Evolutionary conservation across 106 monocot genomes (phyloP), one percentile per base, ranked within the genome.

Genomic region (Dioscorea dumetorum): DNA sequence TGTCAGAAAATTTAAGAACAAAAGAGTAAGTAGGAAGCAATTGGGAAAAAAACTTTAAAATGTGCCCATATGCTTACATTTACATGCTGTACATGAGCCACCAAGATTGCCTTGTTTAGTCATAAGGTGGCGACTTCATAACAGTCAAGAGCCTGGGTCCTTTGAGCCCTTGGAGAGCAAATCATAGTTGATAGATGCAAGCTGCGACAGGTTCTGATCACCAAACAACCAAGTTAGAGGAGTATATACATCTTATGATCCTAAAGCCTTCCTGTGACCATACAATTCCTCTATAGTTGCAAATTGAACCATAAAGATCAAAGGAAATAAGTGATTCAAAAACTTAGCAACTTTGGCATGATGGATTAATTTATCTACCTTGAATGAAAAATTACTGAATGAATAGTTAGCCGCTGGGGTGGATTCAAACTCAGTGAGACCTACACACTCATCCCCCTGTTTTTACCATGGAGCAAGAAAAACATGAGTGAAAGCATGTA

Each of bases 311-410:
- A n/a, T 16, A 15, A 56, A 18, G 5, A 56, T 18, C 10, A 12
- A 13, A 22, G 20, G 24, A 8, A 35, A 49, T 15, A 19, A 12
- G 11, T 8, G 35, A 23, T 49, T 19, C 0, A 28, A 28, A 28
- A 28, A 28, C 28, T 28, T 1, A 28, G 28, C 28, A 28, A 28
- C 28, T 28, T 28, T 28, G 28, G 28, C 28, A 28, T 68, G 4
- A 49, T 50, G 66, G 3, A 68, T 32, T 24, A 50, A 56, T 8
- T 22, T 17, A 70, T 10, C 76, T 82, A 92, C 97, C 92, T 97
- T 97, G 77, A 97, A 97, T 24, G 97, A 97, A 57, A 97, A 97
- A 62, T 97, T 97, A 79, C 92, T 97, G 82, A 97, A 97, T 19
- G 97, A 86, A 53, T 91, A 91, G 70, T 91, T 91, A 14, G 84